These are phyloP conservation scores for Candida koratica DNA, from an alignment of 805 yeast genomes.

Conservation along the genomic window DNA sequence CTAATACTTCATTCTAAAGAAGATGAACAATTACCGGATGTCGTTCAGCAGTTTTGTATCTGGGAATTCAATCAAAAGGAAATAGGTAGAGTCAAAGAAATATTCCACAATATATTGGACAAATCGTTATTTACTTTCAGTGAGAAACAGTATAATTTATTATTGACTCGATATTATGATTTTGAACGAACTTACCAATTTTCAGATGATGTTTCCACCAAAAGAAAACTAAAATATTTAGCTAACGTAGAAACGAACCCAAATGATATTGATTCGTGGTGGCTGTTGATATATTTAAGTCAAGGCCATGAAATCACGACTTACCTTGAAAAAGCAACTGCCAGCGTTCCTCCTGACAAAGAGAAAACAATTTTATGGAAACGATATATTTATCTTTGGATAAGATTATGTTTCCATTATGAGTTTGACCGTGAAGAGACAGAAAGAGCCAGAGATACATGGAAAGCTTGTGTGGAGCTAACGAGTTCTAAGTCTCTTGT, in stretches of 20 bases:
- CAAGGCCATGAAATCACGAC: constrained; percentile 30
- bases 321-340: constrained; percentile 44
- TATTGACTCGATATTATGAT: constrained; percentile 39
- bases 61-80: constrained; percentile 67
- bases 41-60: constrained; percentile 54
- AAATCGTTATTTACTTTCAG: constrained; percentile 21
- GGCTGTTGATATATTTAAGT: constrained; percentile 59
- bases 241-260: constrained; percentile 44
- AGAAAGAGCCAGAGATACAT: constrained; percentile 47
- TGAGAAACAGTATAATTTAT: constrained; percentile 30
- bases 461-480: constrained; percentile 43
- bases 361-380: constrained; percentile 52
- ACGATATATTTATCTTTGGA: constrained; percentile 67
- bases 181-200: constrained; percentile 68
- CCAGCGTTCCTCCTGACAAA: constrained; percentile 30
- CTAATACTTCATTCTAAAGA: constrained; percentile 23
- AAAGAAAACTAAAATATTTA: constrained; percentile 57
- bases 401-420: constrained; percentile 56
- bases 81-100: constrained; percentile 56
- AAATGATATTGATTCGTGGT: constrained; percentile 75
- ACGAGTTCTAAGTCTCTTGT: constrained; percentile 62
- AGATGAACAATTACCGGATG: constrained; percentile 29
- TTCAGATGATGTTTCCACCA: constrained; percentile 49
- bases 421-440: constrained; percentile 48
- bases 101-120: constrained; percentile 51